phyloP scores from a whole-genome alignment of 2,329 filamentous ascomycete species.

The Cladosporium halotolerans region DNA sequence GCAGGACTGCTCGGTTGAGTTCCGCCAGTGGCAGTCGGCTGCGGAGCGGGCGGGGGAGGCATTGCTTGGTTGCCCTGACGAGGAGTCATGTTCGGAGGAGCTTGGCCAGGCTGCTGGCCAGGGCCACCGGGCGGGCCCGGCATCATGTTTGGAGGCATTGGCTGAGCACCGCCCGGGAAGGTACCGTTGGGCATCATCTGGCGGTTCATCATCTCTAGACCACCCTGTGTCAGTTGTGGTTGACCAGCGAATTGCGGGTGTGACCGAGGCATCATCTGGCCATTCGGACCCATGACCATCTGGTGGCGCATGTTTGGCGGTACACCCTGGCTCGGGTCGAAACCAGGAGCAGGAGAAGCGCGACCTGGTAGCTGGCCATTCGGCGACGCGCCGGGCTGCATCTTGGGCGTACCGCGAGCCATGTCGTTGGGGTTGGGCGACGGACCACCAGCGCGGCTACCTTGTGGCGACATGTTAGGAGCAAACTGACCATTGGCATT shows the following conservation, averaged over 20 bases:
- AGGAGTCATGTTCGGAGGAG: conserved; percentile 59
- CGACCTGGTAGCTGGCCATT: conserved; percentile 61
- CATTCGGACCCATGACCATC: conserved; percentile 46
- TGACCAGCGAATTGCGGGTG: conserved; percentile 50
- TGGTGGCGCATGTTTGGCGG: conserved; percentile 23
- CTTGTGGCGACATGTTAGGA: conserved; percentile 60
- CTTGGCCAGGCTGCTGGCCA: conserved; percentile 39
- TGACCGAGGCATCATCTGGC: conserved; percentile 58
- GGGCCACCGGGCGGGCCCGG: conserved; percentile 29
- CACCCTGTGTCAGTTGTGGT: conserved; percentile 45
- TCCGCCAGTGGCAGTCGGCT: conserved; percentile 34
- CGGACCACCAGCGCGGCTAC: conserved; percentile 56
- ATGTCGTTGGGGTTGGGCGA: conserved; percentile 74
- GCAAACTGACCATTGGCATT: conserved; percentile 40
- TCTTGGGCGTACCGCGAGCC: conserved; percentile 70
- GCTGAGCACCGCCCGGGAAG: conserved; percentile 34
- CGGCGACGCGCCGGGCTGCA: conserved; percentile 63
- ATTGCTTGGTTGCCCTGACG: conserved; percentile 55
- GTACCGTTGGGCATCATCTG: conserved; percentile 25
- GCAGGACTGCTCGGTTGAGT: conserved; percentile 44
- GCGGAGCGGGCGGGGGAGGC: conserved; percentile 43
- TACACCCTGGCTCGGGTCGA: conserved; percentile 24
- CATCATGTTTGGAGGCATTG: conserved; percentile 34
- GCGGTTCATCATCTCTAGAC: conserved; percentile 37
- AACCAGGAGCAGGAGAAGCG: conserved; percentile 56